phyloP scores from a whole-genome alignment of 2,329 filamentous ascomycete genomes.

The Lasiodiplodia theobromae region DNA sequence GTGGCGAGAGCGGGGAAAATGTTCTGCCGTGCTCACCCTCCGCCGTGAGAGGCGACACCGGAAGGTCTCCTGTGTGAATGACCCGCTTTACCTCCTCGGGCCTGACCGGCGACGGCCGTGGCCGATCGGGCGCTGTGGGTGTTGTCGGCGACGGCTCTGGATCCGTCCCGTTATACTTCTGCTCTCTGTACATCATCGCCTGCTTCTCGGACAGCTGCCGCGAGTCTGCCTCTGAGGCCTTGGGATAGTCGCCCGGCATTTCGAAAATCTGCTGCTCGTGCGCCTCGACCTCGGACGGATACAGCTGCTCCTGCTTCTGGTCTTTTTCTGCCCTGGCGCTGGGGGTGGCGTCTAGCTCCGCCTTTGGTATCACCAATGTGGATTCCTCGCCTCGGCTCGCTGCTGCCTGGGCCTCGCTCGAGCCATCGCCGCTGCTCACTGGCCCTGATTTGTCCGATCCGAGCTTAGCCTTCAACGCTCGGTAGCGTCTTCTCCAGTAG shows the following conservation, averaged over 20 bases:
- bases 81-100: constrained; percentile 27
- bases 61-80: constrained; percentile 3
- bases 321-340: neutral
- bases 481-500: constrained; percentile 38
- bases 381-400: constrained; percentile 17
- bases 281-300: constrained; percentile 43
- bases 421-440: constrained; percentile 13
- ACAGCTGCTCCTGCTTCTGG: neutral
- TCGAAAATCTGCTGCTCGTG: constrained; percentile 53
- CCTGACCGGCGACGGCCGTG: constrained; percentile 23
- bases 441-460: constrained; percentile 32
- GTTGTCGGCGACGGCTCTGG: constrained; percentile 33
- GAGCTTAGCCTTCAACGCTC: constrained; percentile 11
- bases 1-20: constrained; percentile 41
- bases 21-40: constrained; percentile 21
- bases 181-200: constrained; percentile 53
- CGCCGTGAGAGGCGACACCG: constrained; percentile 15
- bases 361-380: constrained; percentile 52
- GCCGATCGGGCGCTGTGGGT: constrained; percentile 18
- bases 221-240: constrained; percentile 58
- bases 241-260: constrained; percentile 63
- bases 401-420: constrained; percentile 11
- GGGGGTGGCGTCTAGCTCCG: constrained; percentile 45
- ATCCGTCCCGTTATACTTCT: constrained; percentile 55
- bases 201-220: constrained; percentile 58